Evolutionary conservation across 2,329 filamentous ascomycete genomes (phyloP), one percentile per base, ranked within the genome.

Genomic region (Hypoxylon sp.): DNA sequence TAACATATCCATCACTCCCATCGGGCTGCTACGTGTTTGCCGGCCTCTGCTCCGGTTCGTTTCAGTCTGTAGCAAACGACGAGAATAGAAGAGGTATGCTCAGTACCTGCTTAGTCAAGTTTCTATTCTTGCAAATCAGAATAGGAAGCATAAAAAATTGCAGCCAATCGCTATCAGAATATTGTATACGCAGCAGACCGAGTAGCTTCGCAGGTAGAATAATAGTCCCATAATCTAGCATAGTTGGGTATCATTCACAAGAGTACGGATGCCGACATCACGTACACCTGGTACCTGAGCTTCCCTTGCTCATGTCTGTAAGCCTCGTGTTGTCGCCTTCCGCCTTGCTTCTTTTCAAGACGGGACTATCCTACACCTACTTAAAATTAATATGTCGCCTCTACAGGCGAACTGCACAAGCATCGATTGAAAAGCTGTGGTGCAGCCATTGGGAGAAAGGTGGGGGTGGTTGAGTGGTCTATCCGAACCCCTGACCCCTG

Each of bases 401-500:
- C 2, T 52, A 30, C 23, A 67, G 64, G 56, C 56, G 60, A 63
- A 57, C 46, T 64, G 56, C 60, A 50, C 46, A 21, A 54, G 12
- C 32, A 53, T 56, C 61, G 54, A 61, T 50, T 57, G 30, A 48
- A 67, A 67, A 57, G 32, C 60, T 48, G 55, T 37, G 45, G 59
- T 54, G 61, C 43, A 34, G 64, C 34, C 45, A 47, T 37, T 53
- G 43, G 27, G n/a, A 54, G 34, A 53, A 48, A 45, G 41, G 51
- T 61, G 57, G 60, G 60, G 63, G 30, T 51, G 27, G n/a, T 51
- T 43, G 46, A 62, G 45, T 32, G 45, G 60, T 52, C 53, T 63
- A 60, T 69, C 66, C 63, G 63, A 67, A 64, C 56, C 66, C 65
- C 56, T 67, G 60, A 63, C 59, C 63, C 61, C 54, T 65, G 65